Evolutionary conservation across 768 basidiomycete species (phyloP).

Genomic region (Russula sp.): DNA sequence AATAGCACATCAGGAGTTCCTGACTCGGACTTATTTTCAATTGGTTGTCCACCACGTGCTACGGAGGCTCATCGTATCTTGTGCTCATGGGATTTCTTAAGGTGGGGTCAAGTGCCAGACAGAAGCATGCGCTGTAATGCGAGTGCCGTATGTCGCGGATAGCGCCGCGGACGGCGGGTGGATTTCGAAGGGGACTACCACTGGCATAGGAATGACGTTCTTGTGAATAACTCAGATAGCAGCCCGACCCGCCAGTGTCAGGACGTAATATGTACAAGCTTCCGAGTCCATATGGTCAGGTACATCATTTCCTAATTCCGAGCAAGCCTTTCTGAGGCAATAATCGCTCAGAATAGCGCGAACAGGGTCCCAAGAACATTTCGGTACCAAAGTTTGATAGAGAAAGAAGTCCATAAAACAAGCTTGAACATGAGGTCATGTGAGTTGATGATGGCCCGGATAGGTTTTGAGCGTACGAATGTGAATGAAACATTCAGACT

Average conservation of each 20-base stretch:
- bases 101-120: neutral
- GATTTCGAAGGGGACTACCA: neutral
- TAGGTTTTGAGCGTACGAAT: neutral
- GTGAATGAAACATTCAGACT: neutral
- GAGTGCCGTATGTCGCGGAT: neutral
- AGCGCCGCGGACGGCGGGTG: neutral
- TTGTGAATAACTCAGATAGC: neutral
- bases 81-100: neutral
- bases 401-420: neutral
- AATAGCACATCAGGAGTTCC: too few species aligned
- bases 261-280: neutral
- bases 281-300: too few species aligned
- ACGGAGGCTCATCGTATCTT: too few species aligned
- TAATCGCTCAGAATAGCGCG: neutral
- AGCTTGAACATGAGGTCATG: neutral
- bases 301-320: too few species aligned
- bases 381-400: neutral
- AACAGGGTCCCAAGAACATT: neutral
- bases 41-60: too few species aligned
- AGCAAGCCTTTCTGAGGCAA: neutral
- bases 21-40: too few species aligned
- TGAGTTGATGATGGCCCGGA: neutral
- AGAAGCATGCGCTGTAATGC: neutral
- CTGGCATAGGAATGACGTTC: neutral
- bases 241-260: neutral